Conservation (phyloP, 139 green algal genomes). For the Bryopsis sp. region DNA sequence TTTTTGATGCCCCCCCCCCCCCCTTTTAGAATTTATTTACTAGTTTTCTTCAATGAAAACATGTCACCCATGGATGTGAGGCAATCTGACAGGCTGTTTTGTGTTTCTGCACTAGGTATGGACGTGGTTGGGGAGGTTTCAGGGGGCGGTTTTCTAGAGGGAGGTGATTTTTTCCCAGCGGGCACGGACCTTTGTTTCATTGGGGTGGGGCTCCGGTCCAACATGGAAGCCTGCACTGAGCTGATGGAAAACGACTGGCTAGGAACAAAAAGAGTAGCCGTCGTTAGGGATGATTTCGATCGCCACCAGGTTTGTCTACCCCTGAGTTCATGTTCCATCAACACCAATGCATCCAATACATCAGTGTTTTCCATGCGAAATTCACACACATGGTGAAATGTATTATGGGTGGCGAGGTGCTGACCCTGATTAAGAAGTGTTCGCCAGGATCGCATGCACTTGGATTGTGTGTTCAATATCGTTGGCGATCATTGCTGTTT, state of each 20-base stretch:
- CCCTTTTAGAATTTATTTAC: neutral
- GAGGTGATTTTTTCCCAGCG: conserved; percentile 89
- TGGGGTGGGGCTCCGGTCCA: conserved; percentile 85
- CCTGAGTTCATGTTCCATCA: neutral
- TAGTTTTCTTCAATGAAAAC: neutral
- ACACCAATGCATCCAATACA: neutral
- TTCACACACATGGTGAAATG: too few species aligned
- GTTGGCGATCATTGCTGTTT: conserved; percentile 70
- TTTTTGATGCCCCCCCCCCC: too few species aligned
- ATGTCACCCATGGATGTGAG: too few species aligned
- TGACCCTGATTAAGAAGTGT: neutral
- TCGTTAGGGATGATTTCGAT: conserved; percentile 88
- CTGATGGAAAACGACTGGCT: conserved; percentile 85
- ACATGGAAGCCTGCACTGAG: conserved; percentile 71
- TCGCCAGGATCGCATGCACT: conserved; percentile 89
- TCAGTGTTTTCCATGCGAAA: neutral
- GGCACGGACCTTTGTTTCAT: conserved; percentile 66
- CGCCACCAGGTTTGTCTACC: conserved; percentile 64
- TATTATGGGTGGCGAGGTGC: neutral
- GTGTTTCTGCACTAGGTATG: conserved; percentile 50
- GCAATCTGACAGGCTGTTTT: neutral
- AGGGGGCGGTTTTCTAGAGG: conserved; percentile 77
- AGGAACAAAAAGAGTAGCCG: conserved; percentile 65
- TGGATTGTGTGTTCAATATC: conserved; percentile 91
- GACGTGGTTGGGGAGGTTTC: conserved; percentile 61